A percentile compares a stretch with the other conserved stretches of the same genome.
These are phyloP conservation scores for Neurospora intermedia DNA, from an alignment of 495 filamentous ascomycete species.

Conservation along the genomic window DNA sequence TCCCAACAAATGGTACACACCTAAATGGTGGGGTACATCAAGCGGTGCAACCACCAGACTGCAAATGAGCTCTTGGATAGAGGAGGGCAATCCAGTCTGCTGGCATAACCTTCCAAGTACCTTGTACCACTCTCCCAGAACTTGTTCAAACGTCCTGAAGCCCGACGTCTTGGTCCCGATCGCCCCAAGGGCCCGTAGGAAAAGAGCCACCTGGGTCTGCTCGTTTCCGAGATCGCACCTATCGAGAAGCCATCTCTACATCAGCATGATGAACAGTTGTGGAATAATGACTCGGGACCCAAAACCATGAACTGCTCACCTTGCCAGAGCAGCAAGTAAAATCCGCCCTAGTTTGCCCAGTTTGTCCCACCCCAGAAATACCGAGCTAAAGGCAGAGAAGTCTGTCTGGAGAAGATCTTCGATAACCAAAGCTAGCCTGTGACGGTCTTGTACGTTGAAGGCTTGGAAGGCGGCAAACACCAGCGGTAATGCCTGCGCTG, in stretches of 20 bases:
- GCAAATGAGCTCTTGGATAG: slow-evolving; percentile 1
- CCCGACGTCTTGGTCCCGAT: slow-evolving; percentile 6
- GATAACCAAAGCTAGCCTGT: slow-evolving; percentile 24
- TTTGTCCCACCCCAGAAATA: slow-evolving; percentile 9
- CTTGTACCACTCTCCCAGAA: slow-evolving; percentile 12
- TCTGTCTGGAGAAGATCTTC: slow-evolving; percentile 25
- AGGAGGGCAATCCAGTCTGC: slow-evolving; percentile 3
- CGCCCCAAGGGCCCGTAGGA: slow-evolving; percentile 9
- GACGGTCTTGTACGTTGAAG: slow-evolving; percentile 20
- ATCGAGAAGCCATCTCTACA: neutral
- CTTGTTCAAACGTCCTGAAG: slow-evolving; percentile 2
- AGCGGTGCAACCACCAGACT: slow-evolving; percentile 14
- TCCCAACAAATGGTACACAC: slow-evolving; percentile 6
- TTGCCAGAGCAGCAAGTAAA: slow-evolving; percentile 24
- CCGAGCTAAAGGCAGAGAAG: slow-evolving; percentile 16
- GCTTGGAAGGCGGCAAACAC: slow-evolving; percentile 24
- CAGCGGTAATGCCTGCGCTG: slow-evolving; percentile 23
- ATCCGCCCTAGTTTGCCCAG: slow-evolving; percentile 25
- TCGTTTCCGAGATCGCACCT: slow-evolving; percentile 5
- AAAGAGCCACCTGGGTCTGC: neutral
- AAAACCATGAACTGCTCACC: slow-evolving; percentile 2
- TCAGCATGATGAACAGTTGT: neutral
- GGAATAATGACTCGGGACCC: neutral
- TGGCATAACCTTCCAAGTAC: slow-evolving; percentile 16
- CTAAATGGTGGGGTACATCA: slow-evolving; percentile 1